Evolutionary conservation across 176 grass and related monocot genomes (phyloP), one percentile per base, ranked within the genome.

Genomic region (Luzula sylvatica): DNA sequence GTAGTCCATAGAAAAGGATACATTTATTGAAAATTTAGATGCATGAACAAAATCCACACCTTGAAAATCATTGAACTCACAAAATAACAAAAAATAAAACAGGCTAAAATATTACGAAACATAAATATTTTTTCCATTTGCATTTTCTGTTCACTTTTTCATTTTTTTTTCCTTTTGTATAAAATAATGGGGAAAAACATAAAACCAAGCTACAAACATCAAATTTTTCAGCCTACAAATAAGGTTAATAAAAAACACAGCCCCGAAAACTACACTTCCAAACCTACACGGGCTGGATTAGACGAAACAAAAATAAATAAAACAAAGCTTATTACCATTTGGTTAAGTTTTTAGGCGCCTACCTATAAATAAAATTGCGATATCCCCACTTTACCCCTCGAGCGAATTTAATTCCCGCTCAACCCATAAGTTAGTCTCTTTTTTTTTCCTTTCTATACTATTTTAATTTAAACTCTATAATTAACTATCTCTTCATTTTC

Each of bases 361-460:
- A 44, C 57, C 57, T 61, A 50, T 46, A 15, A 28, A 42, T 64
- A 64, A 42, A 64, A 49, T 26, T 11, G 21, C 42, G 7, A 32
- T n/a, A n/a, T 32, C 23, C 29, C 59, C 42, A 28, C 41, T 42
- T 15, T 41, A 32, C 41, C 50, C 55, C 43, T 4, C 48, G 14
- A 46, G 53, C 71, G 52, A 69, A 42, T 49, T 55, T 39, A n/a
- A n/a, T n/a, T n/a, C n/a, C n/a, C 22, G 56, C 44, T 67, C 51
- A 27, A 14, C 20, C 61, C 20, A 22, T 56, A 47, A 78, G 69
- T 71, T 67, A 87, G 60, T 65, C 20, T 78, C 61, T 63, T 28
- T 32, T 87, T 44, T 67, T 35, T 35, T 35, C 30, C 30, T 35
- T 35, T 35, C 30, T 35, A 35, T 35, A 35, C 58, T 48, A 11